Base-by-base conservation (phyloP, 129 eudicot genomes). In the Silybum marianum region DNA sequence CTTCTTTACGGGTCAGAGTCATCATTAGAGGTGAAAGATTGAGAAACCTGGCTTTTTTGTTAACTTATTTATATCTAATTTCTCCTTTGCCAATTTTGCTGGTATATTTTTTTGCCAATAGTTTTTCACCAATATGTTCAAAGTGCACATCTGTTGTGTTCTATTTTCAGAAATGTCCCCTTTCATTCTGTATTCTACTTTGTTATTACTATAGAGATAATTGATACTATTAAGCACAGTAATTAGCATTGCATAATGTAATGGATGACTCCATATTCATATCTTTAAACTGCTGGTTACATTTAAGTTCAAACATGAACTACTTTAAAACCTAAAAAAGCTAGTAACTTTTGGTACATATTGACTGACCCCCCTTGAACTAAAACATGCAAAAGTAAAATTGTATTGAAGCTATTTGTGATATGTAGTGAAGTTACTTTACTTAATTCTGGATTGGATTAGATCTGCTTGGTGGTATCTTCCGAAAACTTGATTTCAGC, bases 391-490 rank as follows among this genome's bases (percentile, higher is more conserved):
- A 72, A 80, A 81, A 72, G 62, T 62, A 51, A 74, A 73, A 84
- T 83, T 63, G 83, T 38, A 23, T 66, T 69, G 21, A 77, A 69
- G 67, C 25, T 77, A 36, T 30, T 60, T 18, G 51, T 36, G 22
- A 32, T 28, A 71, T 14, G 48, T 22, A 68, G 44, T 11, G 9
- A 21, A 28, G 24, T 71, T 67, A 75, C 81, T 39, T 84, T 90
- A 91, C 96, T 91, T 91, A 89, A 89, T 93, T 93, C 83, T 88
- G 93, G n/a, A 91, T 95, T 12, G 98, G 98, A 84, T 95, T 95
- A 3, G 93, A 86, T 90, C 91, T 82, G 87, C 96, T 95, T 23
- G 88, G 93, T 78, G 98, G 98, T 83, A 95, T 79, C 74, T 21
- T 76, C 48, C 96, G 63, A 28, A 88, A 83, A 82, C 97, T 95